phyloP scores from a whole-genome alignment of 2,329 filamentous ascomycete genomes.

The Cladosporium sphaerospermum region DNA sequence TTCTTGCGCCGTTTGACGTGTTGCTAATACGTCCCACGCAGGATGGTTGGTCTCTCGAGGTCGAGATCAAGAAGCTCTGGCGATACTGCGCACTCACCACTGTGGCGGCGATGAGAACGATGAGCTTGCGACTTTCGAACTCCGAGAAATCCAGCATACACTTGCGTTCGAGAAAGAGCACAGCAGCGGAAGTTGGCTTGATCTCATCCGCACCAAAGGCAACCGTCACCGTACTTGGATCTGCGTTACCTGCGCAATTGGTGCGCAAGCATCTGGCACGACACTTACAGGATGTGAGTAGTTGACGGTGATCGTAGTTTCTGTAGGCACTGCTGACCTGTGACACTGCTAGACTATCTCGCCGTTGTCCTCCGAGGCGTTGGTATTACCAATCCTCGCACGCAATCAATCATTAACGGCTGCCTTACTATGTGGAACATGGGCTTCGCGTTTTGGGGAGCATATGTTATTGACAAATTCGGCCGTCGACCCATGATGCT shows the following conservation, averaged over 20 bases:
- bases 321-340: not conserved
- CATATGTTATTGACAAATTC: constrained; percentile 24
- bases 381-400: constrained; percentile 23
- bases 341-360: constrained; percentile 19
- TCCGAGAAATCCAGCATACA: constrained; percentile 42
- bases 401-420: constrained; percentile 34
- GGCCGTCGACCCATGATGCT: constrained; percentile 24
- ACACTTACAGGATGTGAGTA: constrained; percentile 34
- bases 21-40: not conserved
- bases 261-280: constrained; percentile 51
- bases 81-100: constrained; percentile 46
- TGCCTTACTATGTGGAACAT: constrained; percentile 55
- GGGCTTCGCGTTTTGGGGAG: constrained; percentile 35
- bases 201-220: constrained; percentile 41
- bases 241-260: constrained; percentile 45
- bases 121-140: constrained; percentile 41
- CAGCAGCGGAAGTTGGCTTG: constrained; percentile 37
- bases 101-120: constrained; percentile 39
- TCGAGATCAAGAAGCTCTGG: constrained; percentile 42
- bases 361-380: constrained; percentile 24
- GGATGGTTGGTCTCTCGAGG: constrained; percentile 51
- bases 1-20: too few relatives aligned
- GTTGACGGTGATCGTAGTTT: too few relatives aligned
- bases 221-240: constrained; percentile 49
- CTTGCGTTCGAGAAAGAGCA: constrained; percentile 41